Conservation (phyloP, 78 protist genomes). For the Isochrysis galbana region DNA sequence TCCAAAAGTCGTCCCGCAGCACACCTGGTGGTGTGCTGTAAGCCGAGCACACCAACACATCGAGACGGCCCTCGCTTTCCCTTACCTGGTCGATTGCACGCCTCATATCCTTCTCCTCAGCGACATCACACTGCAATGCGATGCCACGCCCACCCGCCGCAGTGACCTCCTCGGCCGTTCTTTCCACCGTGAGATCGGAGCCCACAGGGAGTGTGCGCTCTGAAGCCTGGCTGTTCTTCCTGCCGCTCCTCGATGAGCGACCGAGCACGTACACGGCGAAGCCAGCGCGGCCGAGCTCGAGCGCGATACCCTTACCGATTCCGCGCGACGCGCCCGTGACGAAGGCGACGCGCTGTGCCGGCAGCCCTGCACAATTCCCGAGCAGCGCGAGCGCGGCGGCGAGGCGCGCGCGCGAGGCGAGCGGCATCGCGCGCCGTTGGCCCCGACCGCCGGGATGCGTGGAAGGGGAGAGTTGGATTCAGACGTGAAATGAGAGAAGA, state of each 20-base stretch:
- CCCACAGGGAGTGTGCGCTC: not conserved
- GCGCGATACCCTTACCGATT: conserved; percentile 5
- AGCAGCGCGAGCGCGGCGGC: no score
- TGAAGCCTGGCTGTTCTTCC: no score
- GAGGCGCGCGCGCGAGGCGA: no score
- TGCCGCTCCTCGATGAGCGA: not conserved
- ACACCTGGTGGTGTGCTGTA: not conserved
- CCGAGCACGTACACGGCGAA: not conserved
- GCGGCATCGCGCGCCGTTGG: no score
- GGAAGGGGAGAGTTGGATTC: no score
- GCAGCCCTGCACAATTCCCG: no score
- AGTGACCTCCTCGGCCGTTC: not conserved
- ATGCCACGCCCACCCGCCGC: not conserved
- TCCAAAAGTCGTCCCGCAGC: not conserved
- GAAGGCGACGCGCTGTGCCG: not conserved
- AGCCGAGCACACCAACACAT: not conserved
- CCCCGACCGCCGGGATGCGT: no score
- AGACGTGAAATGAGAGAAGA: no score
- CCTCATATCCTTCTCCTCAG: not conserved
- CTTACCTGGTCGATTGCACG: not conserved
- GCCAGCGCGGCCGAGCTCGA: conserved; percentile 10
- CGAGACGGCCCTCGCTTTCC: not conserved
- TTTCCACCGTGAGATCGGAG: not conserved
- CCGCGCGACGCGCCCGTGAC: conserved; percentile 23
- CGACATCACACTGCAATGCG: not conserved